phyloP scores from a whole-genome alignment of 768 basidiomycete species.

The Kwoniella newhampshirensis region DNA sequence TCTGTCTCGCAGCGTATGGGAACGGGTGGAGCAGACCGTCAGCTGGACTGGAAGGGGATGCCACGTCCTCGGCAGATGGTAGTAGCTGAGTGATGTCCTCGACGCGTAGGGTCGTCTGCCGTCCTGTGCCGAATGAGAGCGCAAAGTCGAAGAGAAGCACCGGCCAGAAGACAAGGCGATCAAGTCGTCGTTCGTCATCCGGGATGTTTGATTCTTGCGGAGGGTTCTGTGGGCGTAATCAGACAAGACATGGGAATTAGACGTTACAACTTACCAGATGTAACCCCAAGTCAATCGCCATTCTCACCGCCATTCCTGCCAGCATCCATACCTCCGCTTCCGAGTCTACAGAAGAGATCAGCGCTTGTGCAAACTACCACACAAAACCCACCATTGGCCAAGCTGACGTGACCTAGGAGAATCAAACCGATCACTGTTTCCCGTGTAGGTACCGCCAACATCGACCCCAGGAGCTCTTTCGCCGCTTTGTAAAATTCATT shows the following conservation, averaged over 20 bases:
- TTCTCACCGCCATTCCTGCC: slow-evolving; percentile 33
- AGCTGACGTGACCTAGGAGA: slow-evolving; percentile 23
- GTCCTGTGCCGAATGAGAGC: slow-evolving; percentile 30
- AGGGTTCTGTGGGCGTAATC: slow-evolving; percentile 21
- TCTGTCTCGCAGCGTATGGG: slow-evolving; percentile 30
- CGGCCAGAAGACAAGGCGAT: slow-evolving; percentile 35
- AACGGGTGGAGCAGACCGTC: slow-evolving; percentile 20
- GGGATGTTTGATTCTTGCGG: slow-evolving; percentile 19
- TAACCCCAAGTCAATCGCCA: slow-evolving; percentile 38
- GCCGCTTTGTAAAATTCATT: slow-evolving; percentile 33
- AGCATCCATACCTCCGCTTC: slow-evolving; percentile 39
- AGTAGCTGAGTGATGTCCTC: slow-evolving; percentile 36
- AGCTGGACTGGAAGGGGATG: neutral
- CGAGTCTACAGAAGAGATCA: slow-evolving; percentile 33
- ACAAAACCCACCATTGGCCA: slow-evolving; percentile 32
- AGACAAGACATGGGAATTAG: neutral
- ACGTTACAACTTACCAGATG: slow-evolving; percentile 28
- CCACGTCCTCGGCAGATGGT: slow-evolving; percentile 28
- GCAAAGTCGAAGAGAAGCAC: slow-evolving; percentile 35
- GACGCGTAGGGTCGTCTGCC: slow-evolving; percentile 28
- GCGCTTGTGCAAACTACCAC: neutral
- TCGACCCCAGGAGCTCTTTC: slow-evolving; percentile 33
- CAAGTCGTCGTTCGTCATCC: slow-evolving; percentile 16
- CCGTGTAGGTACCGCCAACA: slow-evolving; percentile 33
- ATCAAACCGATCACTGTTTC: slow-evolving; percentile 29